Conservation (phyloP, 169 alveolate species). For the Pseudocohnilembus persalinus region DNA sequence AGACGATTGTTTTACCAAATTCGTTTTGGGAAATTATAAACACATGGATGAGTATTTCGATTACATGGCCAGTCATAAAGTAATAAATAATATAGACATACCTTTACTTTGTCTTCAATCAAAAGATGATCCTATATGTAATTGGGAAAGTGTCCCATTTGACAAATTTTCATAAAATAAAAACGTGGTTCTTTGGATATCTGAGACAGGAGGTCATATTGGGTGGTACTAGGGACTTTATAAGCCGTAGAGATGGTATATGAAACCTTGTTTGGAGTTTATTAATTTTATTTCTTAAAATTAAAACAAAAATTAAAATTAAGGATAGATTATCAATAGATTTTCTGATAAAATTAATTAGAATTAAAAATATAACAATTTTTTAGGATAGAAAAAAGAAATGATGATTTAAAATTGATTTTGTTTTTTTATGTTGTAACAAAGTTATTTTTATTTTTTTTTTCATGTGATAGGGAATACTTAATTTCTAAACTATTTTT, state of each 20-base stretch:
- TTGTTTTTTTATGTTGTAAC: no score
- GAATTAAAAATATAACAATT: no score
- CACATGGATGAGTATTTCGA: not conserved
- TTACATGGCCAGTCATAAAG: not conserved
- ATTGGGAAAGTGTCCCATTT: not conserved
- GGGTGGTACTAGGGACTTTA: constrained; percentile 24
- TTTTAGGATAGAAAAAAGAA: no score
- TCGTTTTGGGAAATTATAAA: not conserved
- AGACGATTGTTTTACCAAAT: not conserved
- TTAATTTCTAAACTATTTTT: no score
- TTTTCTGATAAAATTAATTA: no score
- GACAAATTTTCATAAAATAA: not conserved
- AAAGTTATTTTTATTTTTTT: no score
- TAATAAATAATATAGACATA: no score
- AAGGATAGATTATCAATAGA: no score
- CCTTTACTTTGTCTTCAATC: not conserved
- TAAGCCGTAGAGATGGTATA: constrained; percentile 23
- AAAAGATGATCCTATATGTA: not conserved
- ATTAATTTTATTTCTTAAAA: not conserved
- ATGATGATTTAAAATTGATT: no score
- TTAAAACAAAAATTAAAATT: no score
- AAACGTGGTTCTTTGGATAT: not conserved
- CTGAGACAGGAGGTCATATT: constrained; percentile 15
- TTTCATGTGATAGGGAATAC: no score
- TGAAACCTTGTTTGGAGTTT: constrained; percentile 16